Base-by-base conservation (phyloP, 177 flowering plant species). In the Vitis hybrid region DNA sequence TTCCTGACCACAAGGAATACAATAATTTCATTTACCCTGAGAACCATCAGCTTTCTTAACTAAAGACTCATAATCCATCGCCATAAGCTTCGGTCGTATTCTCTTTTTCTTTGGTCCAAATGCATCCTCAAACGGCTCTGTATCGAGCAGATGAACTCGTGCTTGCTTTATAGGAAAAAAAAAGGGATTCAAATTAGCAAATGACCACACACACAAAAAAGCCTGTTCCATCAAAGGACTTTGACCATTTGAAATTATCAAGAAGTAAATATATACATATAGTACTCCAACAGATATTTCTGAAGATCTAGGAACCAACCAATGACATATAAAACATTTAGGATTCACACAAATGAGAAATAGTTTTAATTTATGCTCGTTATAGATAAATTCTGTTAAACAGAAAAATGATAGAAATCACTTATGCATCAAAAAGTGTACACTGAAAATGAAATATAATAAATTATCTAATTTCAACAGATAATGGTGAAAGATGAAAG, bases 61-160 rank as follows among this genome's bases (percentile, higher is more conserved):
- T 69, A 91, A 72, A n/a, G 99, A 77, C 67, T 93, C 93, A 66
- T 95, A 95, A 84, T 95, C 98, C 40, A 82, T 64, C 11, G 93
- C 94, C 76, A 85, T 18, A 21, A 90, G 91, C 75, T 78, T 93
- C 57, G 99, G 99, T 11, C 97, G 91, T 74, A 88, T 95, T 77
- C 98, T 84, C 81, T 91, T 93, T 57, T 35, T 78, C 84, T 93
- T 91, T 21, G 97, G 91, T 73, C 99, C 99, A 86, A 95, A 95
- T 1, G 90, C 85, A 81, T 89, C 88, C 73, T 66, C 74, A 80
- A 95, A 95, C 13, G 98, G 94, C 79, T 88, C 87, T 0, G 84
- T 92, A 70, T 93, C 94, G 4, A 95, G 87, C 64, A 95, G 93
- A 85, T 91, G 98, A 71, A 85, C 94, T 80, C 92, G 83, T 40